Percentiles rank a stretch among this genome's conserved stretches.
phyloP scores from a whole-genome alignment of 192 early-diverging fungal species.

The Linnemannia exigua region DNA sequence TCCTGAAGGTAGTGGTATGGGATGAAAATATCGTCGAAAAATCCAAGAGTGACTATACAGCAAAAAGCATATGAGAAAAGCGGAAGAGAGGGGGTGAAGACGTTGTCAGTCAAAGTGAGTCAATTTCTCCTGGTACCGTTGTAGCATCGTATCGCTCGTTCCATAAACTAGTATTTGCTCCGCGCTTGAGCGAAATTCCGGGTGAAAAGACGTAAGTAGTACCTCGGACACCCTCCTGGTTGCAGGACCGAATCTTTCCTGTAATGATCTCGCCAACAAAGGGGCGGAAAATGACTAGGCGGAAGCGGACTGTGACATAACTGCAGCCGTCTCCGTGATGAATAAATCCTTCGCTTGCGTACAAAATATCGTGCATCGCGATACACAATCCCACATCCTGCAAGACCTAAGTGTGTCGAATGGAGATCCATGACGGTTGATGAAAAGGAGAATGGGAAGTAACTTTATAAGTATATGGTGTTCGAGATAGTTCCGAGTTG shows the following conservation, averaged over 20 bases:
- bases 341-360: slow-evolving; percentile 89
- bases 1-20: slow-evolving; percentile 74
- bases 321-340: slow-evolving; percentile 87
- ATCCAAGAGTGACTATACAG: slow-evolving; percentile 80
- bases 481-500: not conserved
- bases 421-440: not conserved
- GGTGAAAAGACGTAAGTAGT: not conserved
- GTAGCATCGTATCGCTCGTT: not conserved
- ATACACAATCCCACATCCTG: slow-evolving; percentile 95
- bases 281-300: slow-evolving; percentile 91
- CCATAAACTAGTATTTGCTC: not conserved
- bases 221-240: slow-evolving; percentile 81
- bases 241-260: slow-evolving; percentile 83
- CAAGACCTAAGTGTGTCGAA: slow-evolving; percentile 65
- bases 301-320: slow-evolving; percentile 85
- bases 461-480: not conserved
- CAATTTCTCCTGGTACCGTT: not conserved
- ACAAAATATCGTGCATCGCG: slow-evolving; percentile 82
- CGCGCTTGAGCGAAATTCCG: not conserved
- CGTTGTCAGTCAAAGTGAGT: not conserved
- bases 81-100: not conserved
- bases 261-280: slow-evolving; percentile 89
- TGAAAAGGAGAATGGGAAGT: not conserved
- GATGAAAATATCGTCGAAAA: slow-evolving; percentile 94
- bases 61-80: too few relatives aligned